Evolutionary conservation across 129 eudicot genomes (phyloP), one percentile per base, ranked within the genome.

Genomic region (Calendula officinalis): DNA sequence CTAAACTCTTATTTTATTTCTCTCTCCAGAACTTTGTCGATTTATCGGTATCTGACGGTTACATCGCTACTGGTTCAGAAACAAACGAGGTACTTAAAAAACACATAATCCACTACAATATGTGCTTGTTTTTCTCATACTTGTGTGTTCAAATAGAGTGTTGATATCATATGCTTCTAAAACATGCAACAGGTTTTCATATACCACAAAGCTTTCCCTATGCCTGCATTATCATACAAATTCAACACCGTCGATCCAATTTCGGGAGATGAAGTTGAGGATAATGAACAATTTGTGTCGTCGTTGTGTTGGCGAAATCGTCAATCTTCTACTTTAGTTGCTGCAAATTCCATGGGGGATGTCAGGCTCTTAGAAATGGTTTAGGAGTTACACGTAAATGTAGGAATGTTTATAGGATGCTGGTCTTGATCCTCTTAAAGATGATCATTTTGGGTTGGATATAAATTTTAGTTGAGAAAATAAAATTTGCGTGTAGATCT

Each of bases 61-160:
- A 87, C 62, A 85, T 91, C 15, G 98, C 91, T 41, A 91, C 98
- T 3, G 98, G 95, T 68, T 91, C 96, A 55, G 98, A 91, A 77
- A 91, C 98, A 66, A 87, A 91, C 69, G 98, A 91, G 98, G 98
- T 91, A 82, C 60, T 67, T 7, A 0, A 39, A 2, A 44, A 67
- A 32, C 5, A 22, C 53, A 32, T 33, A 5, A 64, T 56, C 39
- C 53, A 4, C 33, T 66, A 52, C 62, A 52, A 10, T 38, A 10
- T 32, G 40, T 67, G 36, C 10, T 44, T 37, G 1, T 49, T 16
- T 52, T 40, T 42, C 45, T 32, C 3, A 3, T 3, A 38, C 1
- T 42, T 13, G 46, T 34, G 46, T 34, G 30, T 22, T 39, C 59
- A 48, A n/a, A 40, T 50, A 12, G 8, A 43, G 54, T 15, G 3